Evolutionary conservation across 768 basidiomycete genomes (phyloP).

Genomic region (Calvatia gigantea): DNA sequence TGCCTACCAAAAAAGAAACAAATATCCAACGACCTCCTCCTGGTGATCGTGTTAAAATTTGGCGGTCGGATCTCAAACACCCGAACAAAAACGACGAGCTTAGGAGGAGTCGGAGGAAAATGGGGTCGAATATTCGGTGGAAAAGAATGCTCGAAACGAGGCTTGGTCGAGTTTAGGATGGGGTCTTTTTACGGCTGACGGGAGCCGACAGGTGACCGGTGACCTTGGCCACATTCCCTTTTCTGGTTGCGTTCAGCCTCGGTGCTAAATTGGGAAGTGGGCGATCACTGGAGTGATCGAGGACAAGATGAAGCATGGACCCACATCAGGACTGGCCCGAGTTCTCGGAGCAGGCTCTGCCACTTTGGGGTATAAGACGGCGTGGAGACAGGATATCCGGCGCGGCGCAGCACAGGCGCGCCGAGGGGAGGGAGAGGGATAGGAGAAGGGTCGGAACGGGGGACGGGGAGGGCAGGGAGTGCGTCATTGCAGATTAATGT

Average conservation of each 20-base stretch:
- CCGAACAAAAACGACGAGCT: neutral
- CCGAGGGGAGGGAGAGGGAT: neutral
- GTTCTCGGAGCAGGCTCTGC: too few relatives aligned
- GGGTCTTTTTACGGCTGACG: too few relatives aligned
- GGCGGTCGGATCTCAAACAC: too few relatives aligned
- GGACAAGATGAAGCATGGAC: neutral
- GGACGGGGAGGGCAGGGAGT: neutral
- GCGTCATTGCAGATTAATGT: conserved; percentile 8
- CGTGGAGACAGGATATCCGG: neutral
- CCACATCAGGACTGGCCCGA: neutral
- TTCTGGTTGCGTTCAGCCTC: neutral
- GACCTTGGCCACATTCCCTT: neutral
- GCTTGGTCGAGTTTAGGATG: neutral
- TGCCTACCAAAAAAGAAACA: too few relatives aligned
- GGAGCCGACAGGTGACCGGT: neutral
- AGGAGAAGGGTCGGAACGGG: neutral
- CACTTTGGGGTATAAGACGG: too few relatives aligned
- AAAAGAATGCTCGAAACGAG: neutral
- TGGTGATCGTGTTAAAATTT: too few relatives aligned
- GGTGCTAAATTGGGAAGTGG: neutral
- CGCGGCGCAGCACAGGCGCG: neutral
- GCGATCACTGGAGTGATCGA: conserved; percentile 2
- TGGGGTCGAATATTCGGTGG: neutral
- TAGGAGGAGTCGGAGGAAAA: neutral
- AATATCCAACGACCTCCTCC: too few relatives aligned